Conservation (phyloP, 2,329 filamentous ascomycete species). For the Dactylellina cionopaga region DNA sequence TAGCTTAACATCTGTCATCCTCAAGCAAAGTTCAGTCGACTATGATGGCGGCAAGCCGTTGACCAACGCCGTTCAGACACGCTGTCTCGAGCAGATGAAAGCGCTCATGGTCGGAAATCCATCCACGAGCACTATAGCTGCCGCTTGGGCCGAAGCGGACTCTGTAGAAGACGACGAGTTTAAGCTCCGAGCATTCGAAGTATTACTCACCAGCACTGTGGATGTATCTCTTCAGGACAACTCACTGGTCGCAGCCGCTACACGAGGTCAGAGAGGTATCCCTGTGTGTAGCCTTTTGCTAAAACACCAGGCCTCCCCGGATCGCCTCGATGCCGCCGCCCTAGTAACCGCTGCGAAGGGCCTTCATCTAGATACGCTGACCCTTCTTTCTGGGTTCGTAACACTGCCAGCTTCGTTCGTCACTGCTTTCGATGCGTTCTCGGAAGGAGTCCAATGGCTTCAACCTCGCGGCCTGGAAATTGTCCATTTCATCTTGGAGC, state of each 20-base stretch:
- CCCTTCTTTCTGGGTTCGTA: constrained; percentile 2
- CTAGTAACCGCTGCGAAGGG: constrained; percentile 14
- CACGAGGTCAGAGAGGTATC: not conserved
- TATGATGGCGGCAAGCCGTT: constrained; percentile 18
- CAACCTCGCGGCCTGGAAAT: constrained; percentile 11
- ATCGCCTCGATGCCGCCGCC: constrained; percentile 16
- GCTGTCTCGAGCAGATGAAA: constrained; percentile 17
- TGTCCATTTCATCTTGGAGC: constrained; percentile 18
- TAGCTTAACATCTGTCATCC: constrained; percentile 13
- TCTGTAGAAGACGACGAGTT: constrained; percentile 10
- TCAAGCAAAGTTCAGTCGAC: constrained; percentile 19
- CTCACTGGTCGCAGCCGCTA: constrained; percentile 1
- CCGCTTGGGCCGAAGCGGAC: constrained; percentile 6
- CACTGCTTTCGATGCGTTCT: constrained; percentile 16
- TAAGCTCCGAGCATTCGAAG: constrained; percentile 1
- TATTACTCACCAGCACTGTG: constrained; percentile 4
- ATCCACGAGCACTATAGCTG: constrained; percentile 1
- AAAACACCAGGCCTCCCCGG: constrained; percentile 6
- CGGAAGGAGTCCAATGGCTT: constrained; percentile 20
- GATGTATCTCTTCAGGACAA: constrained; percentile 6
- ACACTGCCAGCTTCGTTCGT: constrained; percentile 1
- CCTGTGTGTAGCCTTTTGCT: constrained; percentile 1
- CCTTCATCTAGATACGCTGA: constrained; percentile 11
- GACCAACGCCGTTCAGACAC: constrained; percentile 5
- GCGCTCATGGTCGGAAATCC: constrained; percentile 7